A percentile compares a stretch with the other conserved stretches of the same genome.
These are phyloP conservation scores for Zygosaccharomyces kombuchaensis DNA, from an alignment of 805 yeast genomes.

Conservation along the genomic window DNA sequence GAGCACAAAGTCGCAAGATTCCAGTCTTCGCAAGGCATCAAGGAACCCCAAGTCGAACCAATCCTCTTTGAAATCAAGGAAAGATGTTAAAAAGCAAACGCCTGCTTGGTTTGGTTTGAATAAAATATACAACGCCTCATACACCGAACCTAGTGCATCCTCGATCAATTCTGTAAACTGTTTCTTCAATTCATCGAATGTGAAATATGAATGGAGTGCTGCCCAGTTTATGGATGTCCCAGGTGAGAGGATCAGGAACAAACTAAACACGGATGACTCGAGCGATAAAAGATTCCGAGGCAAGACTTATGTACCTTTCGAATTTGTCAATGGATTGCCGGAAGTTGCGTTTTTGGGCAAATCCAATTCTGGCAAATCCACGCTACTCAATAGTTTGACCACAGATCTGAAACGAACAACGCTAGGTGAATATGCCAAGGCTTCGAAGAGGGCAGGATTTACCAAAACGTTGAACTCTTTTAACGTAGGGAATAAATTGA, in stretches of 20 bases:
- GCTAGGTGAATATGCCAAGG: slow-evolving; percentile 44
- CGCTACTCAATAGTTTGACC: slow-evolving; percentile 60
- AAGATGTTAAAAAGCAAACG: not conserved
- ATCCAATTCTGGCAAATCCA: slow-evolving; percentile 84
- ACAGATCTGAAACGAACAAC: slow-evolving; percentile 36
- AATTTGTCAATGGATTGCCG: slow-evolving; percentile 46
- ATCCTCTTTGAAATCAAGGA: not conserved
- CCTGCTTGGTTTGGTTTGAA: slow-evolving; percentile 16
- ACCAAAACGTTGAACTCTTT: slow-evolving; percentile 65
- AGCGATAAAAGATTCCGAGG: slow-evolving; percentile 31
- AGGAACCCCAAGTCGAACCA: not conserved
- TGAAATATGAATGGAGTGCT: slow-evolving; percentile 58
- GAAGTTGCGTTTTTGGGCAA: slow-evolving; percentile 76
- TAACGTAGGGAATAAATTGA: slow-evolving; percentile 57
- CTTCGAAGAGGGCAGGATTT: slow-evolving; percentile 52
- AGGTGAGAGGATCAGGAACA: slow-evolving; percentile 21
- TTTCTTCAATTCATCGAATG: slow-evolving; percentile 46
- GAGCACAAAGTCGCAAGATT: not conserved
- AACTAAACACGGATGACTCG: slow-evolving; percentile 11
- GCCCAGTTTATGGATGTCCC: slow-evolving; percentile 54
- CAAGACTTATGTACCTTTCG: slow-evolving; percentile 28
- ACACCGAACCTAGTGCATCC: slow-evolving; percentile 17
- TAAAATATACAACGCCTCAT: slow-evolving; percentile 15
- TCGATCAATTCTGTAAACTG: slow-evolving; percentile 30
- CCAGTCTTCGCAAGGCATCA: not conserved